phyloP scores from a whole-genome alignment of 2,329 filamentous ascomycete species.

The Colletotrichum godetiae region DNA sequence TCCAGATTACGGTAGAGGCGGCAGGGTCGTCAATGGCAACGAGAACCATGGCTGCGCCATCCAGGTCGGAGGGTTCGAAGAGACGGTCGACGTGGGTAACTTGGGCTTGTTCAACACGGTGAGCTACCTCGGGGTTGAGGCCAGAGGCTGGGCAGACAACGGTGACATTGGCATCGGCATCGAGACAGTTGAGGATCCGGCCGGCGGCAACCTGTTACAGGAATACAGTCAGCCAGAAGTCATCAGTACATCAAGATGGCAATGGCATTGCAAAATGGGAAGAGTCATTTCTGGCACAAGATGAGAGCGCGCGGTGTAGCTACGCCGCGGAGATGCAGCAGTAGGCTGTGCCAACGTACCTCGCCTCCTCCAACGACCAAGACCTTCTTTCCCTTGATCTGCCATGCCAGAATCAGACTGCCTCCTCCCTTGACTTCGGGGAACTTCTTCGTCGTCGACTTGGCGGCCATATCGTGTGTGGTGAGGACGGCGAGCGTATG shows the following conservation, averaged over 20 bases:
- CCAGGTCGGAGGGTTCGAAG: conserved; percentile 89
- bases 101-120: conserved; percentile 80
- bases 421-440: conserved; percentile 89
- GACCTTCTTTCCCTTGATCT: conserved; percentile 87
- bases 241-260: not conserved
- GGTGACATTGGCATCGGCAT: conserved; percentile 91
- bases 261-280: not conserved
- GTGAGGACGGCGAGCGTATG: not conserved
- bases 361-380: conserved; percentile 96
- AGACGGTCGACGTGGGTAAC: conserved; percentile 84
- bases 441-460: conserved; percentile 60
- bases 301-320: not conserved
- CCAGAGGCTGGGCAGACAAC: conserved; percentile 84
- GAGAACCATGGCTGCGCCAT: conserved; percentile 86
- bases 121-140: conserved; percentile 88
- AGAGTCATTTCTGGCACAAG: not conserved
- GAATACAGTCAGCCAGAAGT: not conserved
- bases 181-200: conserved; percentile 92
- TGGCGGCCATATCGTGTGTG: conserved; percentile 27
- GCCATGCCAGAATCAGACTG: conserved; percentile 95
- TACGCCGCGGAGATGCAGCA: not conserved
- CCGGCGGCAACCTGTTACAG: conserved; percentile 85
- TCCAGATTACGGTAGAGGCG: conserved; percentile 92
- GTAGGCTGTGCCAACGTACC: conserved; percentile 62
- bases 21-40: conserved; percentile 93